These are phyloP conservation scores for Prunus salicina DNA, from an alignment of 306 rosid genomes.

Conservation along the genomic window DNA sequence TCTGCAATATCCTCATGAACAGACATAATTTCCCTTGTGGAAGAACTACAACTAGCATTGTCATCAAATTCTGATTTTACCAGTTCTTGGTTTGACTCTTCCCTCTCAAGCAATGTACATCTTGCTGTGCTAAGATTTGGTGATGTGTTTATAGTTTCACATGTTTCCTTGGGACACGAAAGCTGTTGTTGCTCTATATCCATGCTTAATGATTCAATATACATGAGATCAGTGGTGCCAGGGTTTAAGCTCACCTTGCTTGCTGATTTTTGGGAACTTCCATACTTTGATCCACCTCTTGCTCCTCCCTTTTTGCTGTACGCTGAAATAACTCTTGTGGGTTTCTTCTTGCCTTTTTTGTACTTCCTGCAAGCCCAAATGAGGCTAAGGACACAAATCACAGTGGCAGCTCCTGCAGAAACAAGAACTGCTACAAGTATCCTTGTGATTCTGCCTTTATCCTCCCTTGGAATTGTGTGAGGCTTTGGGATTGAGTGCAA, in stretches of 20 bases:
- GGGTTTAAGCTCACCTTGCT: constrained; percentile 63
- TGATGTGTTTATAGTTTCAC: constrained; percentile 18
- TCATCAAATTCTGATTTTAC: constrained; percentile 32
- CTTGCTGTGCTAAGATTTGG: constrained; percentile 22
- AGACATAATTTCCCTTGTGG: constrained; percentile 57
- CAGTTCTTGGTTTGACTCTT: constrained; percentile 19
- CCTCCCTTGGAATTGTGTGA: constrained; percentile 31
- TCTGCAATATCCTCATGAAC: constrained; percentile 48
- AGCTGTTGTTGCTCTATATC: constrained; percentile 66
- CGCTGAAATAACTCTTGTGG: constrained; percentile 43
- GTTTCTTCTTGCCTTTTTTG: constrained; percentile 49
- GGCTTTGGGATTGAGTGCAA: constrained; percentile 27
- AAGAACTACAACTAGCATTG: constrained; percentile 45
- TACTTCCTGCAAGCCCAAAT: constrained; percentile 55
- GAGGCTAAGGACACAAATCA: constrained; percentile 47
- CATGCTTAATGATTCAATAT: constrained; percentile 55
- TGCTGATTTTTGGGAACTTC: constrained; percentile 27
- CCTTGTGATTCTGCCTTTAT: constrained; percentile 34
- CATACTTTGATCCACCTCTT: constrained; percentile 30
- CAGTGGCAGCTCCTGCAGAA: constrained; percentile 47
- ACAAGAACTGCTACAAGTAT: constrained; percentile 57
- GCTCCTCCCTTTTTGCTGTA: constrained; percentile 38
- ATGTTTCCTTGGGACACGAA: constrained; percentile 30
- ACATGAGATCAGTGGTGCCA: constrained; percentile 62
- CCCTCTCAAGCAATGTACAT: constrained; percentile 14